Base-by-base conservation (phyloP, 2,329 filamentous ascomycete genomes). In the Ascochyta pisi region DNA sequence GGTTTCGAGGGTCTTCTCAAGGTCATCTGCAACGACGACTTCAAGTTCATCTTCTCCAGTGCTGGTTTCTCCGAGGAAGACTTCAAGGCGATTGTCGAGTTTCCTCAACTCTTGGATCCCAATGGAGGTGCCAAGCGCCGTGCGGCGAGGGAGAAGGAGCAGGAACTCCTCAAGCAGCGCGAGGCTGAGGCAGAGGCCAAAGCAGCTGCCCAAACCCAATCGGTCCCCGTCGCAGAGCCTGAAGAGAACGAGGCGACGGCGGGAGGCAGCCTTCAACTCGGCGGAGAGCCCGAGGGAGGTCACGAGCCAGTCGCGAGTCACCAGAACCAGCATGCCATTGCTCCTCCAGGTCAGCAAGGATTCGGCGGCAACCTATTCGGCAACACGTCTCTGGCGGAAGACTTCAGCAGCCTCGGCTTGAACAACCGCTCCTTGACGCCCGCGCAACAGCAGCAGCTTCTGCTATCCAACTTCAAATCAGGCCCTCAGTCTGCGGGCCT, bases 201-300 rank as follows among this genome's bases (percentile, higher is more conserved):
- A 61, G 77, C 80, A 42, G 75, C 83, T 23, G 26, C 35, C 16
- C 48, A 48, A 40, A 27, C 43, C 9, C 48, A 69, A 26, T 53
- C 59, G 44, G 52, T 54, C 23, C 54, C 67, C 22, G 47, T 55
- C 26, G 51, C 63, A 38, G 81, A 83, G 40, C 81, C 83, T 26
- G 92, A 96, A 61, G 91, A 91, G 53, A 86, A 87, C 1, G 92
- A 95, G 75, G 89, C 71, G 19, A 90, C 72, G 10, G 72, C 69
- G 31, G 73, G 90, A 63, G 91, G 90, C 13, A 98, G 94, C 72
- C 82, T 95, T 54, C 93, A 96, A 55, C 83, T 98, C 16, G 94
- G 94, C 54, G 94, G 94, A 39, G 94, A 98, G 73, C 94, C 94
- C 0, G 94, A 98, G 72, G 92, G 96, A 63, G 83, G 85, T 6